Conservation (phyloP, 805 yeast species). For the Candida succiphila region DNA sequence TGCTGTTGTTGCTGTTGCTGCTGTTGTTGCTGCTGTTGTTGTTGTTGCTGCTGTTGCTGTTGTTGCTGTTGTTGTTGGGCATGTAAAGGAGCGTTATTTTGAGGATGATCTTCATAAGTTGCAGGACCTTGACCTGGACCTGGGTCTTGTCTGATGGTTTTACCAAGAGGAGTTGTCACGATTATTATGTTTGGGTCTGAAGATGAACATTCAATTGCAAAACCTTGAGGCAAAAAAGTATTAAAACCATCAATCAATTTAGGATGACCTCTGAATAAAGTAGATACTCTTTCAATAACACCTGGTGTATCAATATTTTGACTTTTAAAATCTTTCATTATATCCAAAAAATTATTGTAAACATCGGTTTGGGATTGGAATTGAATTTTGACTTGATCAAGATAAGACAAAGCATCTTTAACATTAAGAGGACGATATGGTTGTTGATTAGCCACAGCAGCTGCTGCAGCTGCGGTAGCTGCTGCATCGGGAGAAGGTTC, state of each 20-base stretch:
- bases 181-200: constrained; percentile 85
- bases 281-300: constrained; percentile 90
- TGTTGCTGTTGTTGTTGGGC: constrained; percentile 5
- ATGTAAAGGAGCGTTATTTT: constrained; percentile 8
- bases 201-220: constrained; percentile 88
- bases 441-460: constrained; percentile 15
- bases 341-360: constrained; percentile 90
- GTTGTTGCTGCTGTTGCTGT: constrained; percentile 8
- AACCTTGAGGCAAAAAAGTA: constrained; percentile 96
- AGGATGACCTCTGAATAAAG: constrained; percentile 87
- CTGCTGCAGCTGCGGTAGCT: constrained; percentile 17
- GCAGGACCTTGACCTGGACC: constrained; percentile 19
- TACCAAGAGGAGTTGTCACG: constrained; percentile 93
- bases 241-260: constrained; percentile 93
- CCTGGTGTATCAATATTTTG: constrained; percentile 97
- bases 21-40: constrained; percentile 2
- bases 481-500: constrained; percentile 17
- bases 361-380: constrained; percentile 91
- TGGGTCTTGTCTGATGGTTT: constrained; percentile 60
- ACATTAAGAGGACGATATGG: constrained; percentile 80
- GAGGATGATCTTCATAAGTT: constrained; percentile 13
- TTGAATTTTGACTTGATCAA: constrained; percentile 92
- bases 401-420: constrained; percentile 88
- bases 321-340: constrained; percentile 97
- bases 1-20: constrained; percentile 13